Percentiles rank a stretch among this genome's conserved stretches.
Conservation (phyloP, 805 yeast species). For the Spathaspora arborariae region DNA sequence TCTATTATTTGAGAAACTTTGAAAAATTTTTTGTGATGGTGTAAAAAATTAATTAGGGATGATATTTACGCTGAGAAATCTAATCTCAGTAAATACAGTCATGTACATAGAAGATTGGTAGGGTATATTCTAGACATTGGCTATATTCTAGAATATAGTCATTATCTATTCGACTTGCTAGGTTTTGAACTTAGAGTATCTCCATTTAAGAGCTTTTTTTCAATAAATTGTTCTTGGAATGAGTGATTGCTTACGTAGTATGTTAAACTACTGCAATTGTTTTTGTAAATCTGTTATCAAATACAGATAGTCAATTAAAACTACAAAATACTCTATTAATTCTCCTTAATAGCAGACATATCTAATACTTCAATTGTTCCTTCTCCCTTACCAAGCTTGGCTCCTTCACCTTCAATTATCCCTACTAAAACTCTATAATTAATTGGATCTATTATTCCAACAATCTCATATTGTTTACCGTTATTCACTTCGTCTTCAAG, state of each 20-base stretch:
- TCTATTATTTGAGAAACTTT: background rate
- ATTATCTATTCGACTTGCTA: no score
- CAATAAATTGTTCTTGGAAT: no score
- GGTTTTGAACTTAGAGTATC: no score
- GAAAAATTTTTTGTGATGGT: constrained; percentile 1
- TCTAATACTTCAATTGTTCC: constrained; percentile 81
- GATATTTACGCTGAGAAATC: constrained; percentile 3
- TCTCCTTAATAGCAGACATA: constrained; percentile 76
- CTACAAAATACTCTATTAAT: background rate
- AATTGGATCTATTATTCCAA: constrained; percentile 82
- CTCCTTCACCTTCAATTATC: constrained; percentile 43
- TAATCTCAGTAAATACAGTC: no score
- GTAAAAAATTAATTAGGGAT: constrained; percentile 1
- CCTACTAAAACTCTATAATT: constrained; percentile 69
- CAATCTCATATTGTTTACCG: constrained; percentile 38
- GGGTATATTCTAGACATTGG: no score
- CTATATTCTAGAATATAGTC: no score
- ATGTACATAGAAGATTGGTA: no score
- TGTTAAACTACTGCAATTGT: no score
- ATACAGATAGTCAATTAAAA: background rate
- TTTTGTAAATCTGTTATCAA: no score
- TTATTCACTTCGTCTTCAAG: constrained; percentile 46
- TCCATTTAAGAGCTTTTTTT: no score
- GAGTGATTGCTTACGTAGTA: no score
- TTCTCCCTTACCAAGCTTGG: constrained; percentile 45